Base-by-base conservation (phyloP, 148 eudicot species). In the Arctostaphylos glauca region DNA sequence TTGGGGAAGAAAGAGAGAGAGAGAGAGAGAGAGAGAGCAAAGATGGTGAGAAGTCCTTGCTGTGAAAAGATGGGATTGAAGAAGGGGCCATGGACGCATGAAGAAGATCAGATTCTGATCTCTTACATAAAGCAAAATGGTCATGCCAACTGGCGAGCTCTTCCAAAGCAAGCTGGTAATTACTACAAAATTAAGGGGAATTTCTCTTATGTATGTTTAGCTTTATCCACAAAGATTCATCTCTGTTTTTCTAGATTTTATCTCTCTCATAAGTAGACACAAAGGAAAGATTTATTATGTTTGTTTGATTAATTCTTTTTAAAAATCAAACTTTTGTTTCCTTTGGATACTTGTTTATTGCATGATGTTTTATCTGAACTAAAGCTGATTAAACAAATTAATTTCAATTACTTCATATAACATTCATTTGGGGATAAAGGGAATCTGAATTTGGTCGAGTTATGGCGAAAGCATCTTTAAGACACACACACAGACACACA, bases 21-120 rank as follows among this genome's bases (percentile, higher is more conserved):
- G 82, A 76, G 82, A 83, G 80, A 79, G 83, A 80, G 67, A 76
- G 70, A 81, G 18, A 14, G 38, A 21, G 12, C 31, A 7, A 80
- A 81, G 59, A 92, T 92, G 95, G 95, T 87, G 82, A 90, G 93
- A 87, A 90, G 92, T 81, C 95, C 95, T 15, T 92, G 95, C 43
- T 92, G 95, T 84, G 95, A 90, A 64, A 92, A 90, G 81, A 87
- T 88, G 72, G 93, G 95, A 43, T 62, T 92, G 48, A 91, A 90
- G 85, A 91, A 84, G 83, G 95, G 95, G 54, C 93, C 93, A 74
- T 92, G 95, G 95, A 87, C 91, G 4, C 53, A 76, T 56, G 93
- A 92, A 44, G 95, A 92, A 87, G 95, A 92, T 85, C 86, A 85
- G 56, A 62, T 87, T 25, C 83, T 92, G 90, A 72, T 88, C 52